Evolutionary conservation across 768 basidiomycete species (phyloP), one percentile per base, ranked within the genome.

Genomic region (Pisolithus sp.): DNA sequence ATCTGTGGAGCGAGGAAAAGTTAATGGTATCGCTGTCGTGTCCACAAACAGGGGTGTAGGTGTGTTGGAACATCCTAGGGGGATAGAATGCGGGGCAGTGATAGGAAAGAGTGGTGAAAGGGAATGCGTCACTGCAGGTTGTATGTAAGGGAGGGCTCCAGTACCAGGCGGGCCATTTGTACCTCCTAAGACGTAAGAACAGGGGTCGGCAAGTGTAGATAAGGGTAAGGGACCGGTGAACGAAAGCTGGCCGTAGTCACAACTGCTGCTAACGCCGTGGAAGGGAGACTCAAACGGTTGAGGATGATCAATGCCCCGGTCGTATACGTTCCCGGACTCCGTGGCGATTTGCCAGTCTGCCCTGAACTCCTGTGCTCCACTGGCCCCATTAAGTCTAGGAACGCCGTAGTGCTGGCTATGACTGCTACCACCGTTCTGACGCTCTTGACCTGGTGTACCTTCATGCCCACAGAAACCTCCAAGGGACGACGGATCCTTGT

Each of bases 401-500:
- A 13, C 8, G 12, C 20, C 20, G 9, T 13, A 10, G 23, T 7
- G 10, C 21, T 42, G 41, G 18, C 12, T 10, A 7, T 15, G 17
- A 6, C 13, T 20, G 30, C 15, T 15, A 15, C 44, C 44, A 46
- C 2, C 20, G 21, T n/a, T 9, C 13, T 18, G 28, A 36, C 20
- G 13, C 20, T 36, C 18, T 21, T 36, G 28, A 31, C 30, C 7
- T 5, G 4, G 9, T 31, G 18, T 30, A 24, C 56, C 52, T 1
- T 42, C 54, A 30, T 38, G 9, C 6, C 15, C 15, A 43, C 54
- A 53, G 31, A 36, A 37, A 47, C 55, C 59, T 48, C 47, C 51
- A 20, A 48, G 50, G 38, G 46, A 41, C 28, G 46, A 51, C 43
- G 53, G 37, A 55, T 45, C 51, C 44, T 52, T 43, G 50, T 57